phyloP scores from a whole-genome alignment of 495 filamentous ascomycete species.

The Daldinia childiae region DNA sequence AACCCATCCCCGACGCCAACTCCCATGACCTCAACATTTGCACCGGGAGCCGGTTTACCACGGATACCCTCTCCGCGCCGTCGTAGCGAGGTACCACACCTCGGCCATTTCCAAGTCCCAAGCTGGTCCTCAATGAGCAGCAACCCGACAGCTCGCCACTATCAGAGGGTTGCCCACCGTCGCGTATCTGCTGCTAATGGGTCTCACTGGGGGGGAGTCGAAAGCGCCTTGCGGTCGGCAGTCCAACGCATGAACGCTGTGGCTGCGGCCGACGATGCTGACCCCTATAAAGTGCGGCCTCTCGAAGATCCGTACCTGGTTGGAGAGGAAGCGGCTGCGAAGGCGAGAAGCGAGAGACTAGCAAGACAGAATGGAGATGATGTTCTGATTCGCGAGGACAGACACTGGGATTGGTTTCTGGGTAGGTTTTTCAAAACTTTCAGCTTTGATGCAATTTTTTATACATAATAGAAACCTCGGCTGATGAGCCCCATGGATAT shows the following conservation, averaged over 20 bases:
- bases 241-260: slow-evolving; percentile 36
- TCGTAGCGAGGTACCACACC: slow-evolving; percentile 43
- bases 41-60: slow-evolving; percentile 48
- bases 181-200: slow-evolving; percentile 50
- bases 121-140: slow-evolving; percentile 52
- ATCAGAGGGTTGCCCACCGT: slow-evolving; percentile 59
- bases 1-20: slow-evolving; percentile 34
- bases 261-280: slow-evolving; percentile 17
- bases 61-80: slow-evolving; percentile 49
- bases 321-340: slow-evolving; percentile 60
- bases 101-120: slow-evolving; percentile 56
- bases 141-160: slow-evolving; percentile 59
- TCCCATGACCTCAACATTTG: slow-evolving; percentile 43
- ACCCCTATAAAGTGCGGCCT: slow-evolving; percentile 47
- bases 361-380: slow-evolving; percentile 58
- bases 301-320: slow-evolving; percentile 64
- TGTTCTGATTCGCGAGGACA: slow-evolving; percentile 56
- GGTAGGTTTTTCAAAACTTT: slow-evolving; percentile 43
- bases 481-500: neutral
- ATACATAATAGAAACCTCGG: too few species aligned
- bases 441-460: neutral
- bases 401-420: slow-evolving; percentile 61
- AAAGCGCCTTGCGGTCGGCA: slow-evolving; percentile 41
- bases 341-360: slow-evolving; percentile 55
- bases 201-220: slow-evolving; percentile 29